Evolutionary conservation across 2,329 filamentous ascomycete species (phyloP).

Genomic region (Epichloe sp.): DNA sequence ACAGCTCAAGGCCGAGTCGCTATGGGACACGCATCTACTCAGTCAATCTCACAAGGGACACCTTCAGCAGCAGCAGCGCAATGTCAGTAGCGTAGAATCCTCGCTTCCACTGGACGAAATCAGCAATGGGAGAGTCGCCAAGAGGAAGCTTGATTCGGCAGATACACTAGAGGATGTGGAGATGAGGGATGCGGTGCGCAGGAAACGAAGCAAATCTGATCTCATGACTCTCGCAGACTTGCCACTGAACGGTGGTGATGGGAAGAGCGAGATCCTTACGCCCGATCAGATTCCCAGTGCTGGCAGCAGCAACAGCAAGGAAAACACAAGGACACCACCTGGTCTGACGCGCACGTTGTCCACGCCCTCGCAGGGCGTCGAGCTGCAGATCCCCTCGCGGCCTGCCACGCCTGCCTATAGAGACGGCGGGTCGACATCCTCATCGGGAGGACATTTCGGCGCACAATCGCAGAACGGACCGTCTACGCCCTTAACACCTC

Average conservation of each 20-base stretch:
- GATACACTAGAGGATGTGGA: conserved; percentile 22
- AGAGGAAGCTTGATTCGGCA: conserved; percentile 19
- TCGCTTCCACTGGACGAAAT: conserved; percentile 6
- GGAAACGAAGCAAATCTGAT: conserved; percentile 34
- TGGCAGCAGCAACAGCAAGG: conserved; percentile 11
- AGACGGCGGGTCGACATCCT: conserved; percentile 28
- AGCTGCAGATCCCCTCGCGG: conserved; percentile 50
- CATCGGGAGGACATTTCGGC: conserved; percentile 16
- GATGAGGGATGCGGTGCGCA: conserved; percentile 22
- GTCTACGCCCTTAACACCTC: conserved; percentile 17
- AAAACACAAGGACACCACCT: conserved; percentile 5
- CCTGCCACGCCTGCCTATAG: conserved; percentile 44
- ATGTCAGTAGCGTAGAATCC: conserved; percentile 8
- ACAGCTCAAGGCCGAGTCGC: conserved; percentile 48
- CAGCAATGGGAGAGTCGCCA: conserved; percentile 10
- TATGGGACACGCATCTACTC: conserved; percentile 53
- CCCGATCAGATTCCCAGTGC: conserved; percentile 8
- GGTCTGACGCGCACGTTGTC: conserved; percentile 33
- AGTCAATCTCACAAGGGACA: conserved; percentile 27
- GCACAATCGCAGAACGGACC: conserved; percentile 4
- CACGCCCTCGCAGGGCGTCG: conserved; percentile 41
- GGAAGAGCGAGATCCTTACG: conserved; percentile 10
- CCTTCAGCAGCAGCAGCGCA: conserved; percentile 8
- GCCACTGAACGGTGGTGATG: conserved; percentile 2
- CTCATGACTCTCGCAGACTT: conserved; percentile 7